Percentiles rank a stretch among this genome's conserved stretches.
Conservation (phyloP, 2,329 filamentous ascomycete species). For the Aspergillus sp. region DNA sequence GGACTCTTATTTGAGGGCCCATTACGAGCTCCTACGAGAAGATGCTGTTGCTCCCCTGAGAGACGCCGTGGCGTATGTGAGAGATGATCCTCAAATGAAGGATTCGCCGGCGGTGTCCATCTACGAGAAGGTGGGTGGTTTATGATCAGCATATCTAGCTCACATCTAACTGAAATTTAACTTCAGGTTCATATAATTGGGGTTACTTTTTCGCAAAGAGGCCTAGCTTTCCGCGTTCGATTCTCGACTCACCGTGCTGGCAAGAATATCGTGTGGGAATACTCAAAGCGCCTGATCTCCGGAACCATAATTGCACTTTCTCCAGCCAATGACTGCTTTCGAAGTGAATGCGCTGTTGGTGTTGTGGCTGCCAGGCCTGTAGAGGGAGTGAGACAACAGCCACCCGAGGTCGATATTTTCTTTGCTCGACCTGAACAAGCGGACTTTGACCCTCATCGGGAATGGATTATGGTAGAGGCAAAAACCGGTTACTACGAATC, state of each 20-base stretch:
- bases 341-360: constrained; percentile 60
- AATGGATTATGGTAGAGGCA: constrained; percentile 74
- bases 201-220: constrained; percentile 56
- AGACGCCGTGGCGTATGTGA: constrained; percentile 55
- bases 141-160: neutral
- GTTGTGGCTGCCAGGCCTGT: constrained; percentile 65
- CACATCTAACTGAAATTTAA: neutral
- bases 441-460: constrained; percentile 60
- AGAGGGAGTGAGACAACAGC: constrained; percentile 55
- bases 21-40: constrained; percentile 70
- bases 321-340: constrained; percentile 54
- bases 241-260: constrained; percentile 63
- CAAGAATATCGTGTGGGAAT: constrained; percentile 62
- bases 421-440: constrained; percentile 57
- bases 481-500: constrained; percentile 71
- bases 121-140: constrained; percentile 57
- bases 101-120: constrained; percentile 57
- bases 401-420: constrained; percentile 68
- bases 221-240: constrained; percentile 59
- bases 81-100: constrained; percentile 44
- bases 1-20: constrained; percentile 61
- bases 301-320: constrained; percentile 52
- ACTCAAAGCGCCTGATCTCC: constrained; percentile 51
- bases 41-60: constrained; percentile 66
- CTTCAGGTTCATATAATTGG: constrained; percentile 59